A percentile compares a stretch with the other conserved stretches of the same genome.
phyloP scores from a whole-genome alignment of 345 rosid species.

The Sisymbrium altissimum region DNA sequence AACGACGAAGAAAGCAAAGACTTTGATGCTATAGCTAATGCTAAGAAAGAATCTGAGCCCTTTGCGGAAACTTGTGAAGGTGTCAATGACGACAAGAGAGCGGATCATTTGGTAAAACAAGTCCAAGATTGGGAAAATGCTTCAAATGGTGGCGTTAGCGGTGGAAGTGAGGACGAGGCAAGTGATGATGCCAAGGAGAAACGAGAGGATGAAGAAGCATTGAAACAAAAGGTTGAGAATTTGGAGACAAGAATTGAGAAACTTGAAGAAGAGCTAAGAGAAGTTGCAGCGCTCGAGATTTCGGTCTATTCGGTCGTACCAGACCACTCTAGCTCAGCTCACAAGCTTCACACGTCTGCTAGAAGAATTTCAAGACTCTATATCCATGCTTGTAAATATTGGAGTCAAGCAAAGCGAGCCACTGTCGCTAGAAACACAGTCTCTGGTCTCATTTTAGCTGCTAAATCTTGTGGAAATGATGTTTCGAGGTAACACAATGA shows the following conservation, averaged over 20 bases:
- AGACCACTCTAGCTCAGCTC: conserved; percentile 92
- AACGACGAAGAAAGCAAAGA: conserved; percentile 30
- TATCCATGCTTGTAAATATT: conserved; percentile 77
- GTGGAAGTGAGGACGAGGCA: conserved; percentile 51
- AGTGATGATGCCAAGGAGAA: conserved; percentile 43
- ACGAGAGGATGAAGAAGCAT: conserved; percentile 37
- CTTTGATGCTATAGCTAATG: not conserved
- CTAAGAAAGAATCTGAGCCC: not conserved
- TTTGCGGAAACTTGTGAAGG: not conserved
- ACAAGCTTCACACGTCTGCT: conserved; percentile 92
- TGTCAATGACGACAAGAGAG: conserved; percentile 12
- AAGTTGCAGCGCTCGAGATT: conserved; percentile 92
- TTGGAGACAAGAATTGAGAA: conserved; percentile 75
- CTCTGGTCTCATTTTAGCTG: conserved; percentile 78
- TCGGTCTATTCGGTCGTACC: conserved; percentile 83
- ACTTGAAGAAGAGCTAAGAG: conserved; percentile 91
- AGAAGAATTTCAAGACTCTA: conserved; percentile 84
- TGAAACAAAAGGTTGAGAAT: conserved; percentile 53
- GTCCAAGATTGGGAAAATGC: conserved; percentile 41
- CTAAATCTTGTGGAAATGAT: conserved; percentile 87
- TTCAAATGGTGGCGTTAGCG: conserved; percentile 41
- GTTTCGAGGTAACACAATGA: conserved; percentile 59
- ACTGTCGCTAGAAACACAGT: conserved; percentile 66
- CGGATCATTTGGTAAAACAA: not conserved
- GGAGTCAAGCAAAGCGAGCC: conserved; percentile 64